Base-by-base conservation (phyloP, 2,329 filamentous ascomycete genomes). In the Pezicula carpinea region DNA sequence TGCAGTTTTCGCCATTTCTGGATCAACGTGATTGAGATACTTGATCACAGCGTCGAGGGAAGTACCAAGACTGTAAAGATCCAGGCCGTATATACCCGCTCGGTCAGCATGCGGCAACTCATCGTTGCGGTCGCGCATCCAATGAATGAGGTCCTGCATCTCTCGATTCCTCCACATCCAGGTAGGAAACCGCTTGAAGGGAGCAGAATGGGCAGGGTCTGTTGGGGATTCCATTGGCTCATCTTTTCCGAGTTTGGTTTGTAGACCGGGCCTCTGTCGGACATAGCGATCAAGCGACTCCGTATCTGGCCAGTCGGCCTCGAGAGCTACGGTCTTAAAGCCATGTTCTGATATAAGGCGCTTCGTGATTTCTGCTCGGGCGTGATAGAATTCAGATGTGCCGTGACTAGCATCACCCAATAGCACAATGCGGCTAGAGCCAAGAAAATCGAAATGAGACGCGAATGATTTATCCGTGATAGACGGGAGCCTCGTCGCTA, bases 131-230 rank as follows among this genome's bases (percentile, higher is more conserved):
- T 39, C 34, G 8, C 36, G 23, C 23, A 26, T 26, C 23, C 23
- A 26, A 26, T 26, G 23, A 26, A 26, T 10, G 23, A 26, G 23
- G 11, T 67, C 66, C 47, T 75, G 71, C 53, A 75, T 69, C 52
- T 77, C 75, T 13, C 60, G 59, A 49, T 78, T 78, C 11, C 74
- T 67, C 75, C 75, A 77, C 75, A 77, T 77, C 74, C 74, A 77
- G 11, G 23, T 26, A 8, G 23, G 23, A 26, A 26, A 26, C 23
- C 6, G 7, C 23, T 26, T 26, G 23, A 26, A 26, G 11, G 23
- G 23, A 10, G 11, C 11, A 26, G 23, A 10, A 26, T 26, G 23
- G 7, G 2, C 11, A 26, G 23, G 6, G 6, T 26, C 23, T 26
- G 23, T 77, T 7, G 68, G 64, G 31, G 67, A 65, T 13, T 68